Conservation (phyloP, 1,284 basidiomycete species). For the Quambalaria eucalypti region DNA sequence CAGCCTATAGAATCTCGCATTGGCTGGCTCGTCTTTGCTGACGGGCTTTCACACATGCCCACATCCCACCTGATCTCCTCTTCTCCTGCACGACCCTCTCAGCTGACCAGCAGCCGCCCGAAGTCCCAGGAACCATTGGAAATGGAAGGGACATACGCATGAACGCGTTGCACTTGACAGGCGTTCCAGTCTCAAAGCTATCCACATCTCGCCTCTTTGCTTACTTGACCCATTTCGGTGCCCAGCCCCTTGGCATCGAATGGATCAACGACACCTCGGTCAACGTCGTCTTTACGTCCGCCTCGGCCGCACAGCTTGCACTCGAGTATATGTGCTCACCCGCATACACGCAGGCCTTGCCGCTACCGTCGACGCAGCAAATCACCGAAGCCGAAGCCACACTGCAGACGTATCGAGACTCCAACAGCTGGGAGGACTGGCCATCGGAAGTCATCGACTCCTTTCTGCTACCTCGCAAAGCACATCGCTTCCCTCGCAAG, state of each 20-base stretch:
- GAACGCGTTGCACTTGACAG: constrained; percentile 34
- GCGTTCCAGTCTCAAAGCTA: constrained; percentile 39
- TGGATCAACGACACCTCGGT: constrained; percentile 42
- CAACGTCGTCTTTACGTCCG: constrained; percentile 37
- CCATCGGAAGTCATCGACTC: constrained; percentile 14
- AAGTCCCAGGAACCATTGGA: constrained; percentile 12
- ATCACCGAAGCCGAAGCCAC: constrained; percentile 7
- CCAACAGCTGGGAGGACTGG: constrained; percentile 8
- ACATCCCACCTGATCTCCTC: constrained; percentile 1
- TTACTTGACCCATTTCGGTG: constrained; percentile 36
- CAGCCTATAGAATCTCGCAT: no score
- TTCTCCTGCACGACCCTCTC: constrained; percentile 8
- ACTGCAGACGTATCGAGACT: constrained; percentile 13
- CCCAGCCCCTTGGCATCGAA: constrained; percentile 39
- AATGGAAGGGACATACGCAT: constrained; percentile 25
- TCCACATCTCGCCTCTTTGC: constrained; percentile 45
- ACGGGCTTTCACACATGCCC: constrained; percentile 7
- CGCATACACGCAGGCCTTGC: not conserved
- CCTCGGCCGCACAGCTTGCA: constrained; percentile 20
- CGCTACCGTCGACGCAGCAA: not conserved
- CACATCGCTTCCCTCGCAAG: constrained; percentile 25
- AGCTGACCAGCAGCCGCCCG: constrained; percentile 3
- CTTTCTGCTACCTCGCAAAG: constrained; percentile 22
- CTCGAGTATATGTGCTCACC: constrained; percentile 28
- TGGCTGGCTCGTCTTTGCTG: no score